A percentile compares a stretch with the other conserved stretches of the same genome.
Evolutionary conservation across 1,139 yeast genomes (phyloP).

Genomic region (Wickerhamomyces sp.): DNA sequence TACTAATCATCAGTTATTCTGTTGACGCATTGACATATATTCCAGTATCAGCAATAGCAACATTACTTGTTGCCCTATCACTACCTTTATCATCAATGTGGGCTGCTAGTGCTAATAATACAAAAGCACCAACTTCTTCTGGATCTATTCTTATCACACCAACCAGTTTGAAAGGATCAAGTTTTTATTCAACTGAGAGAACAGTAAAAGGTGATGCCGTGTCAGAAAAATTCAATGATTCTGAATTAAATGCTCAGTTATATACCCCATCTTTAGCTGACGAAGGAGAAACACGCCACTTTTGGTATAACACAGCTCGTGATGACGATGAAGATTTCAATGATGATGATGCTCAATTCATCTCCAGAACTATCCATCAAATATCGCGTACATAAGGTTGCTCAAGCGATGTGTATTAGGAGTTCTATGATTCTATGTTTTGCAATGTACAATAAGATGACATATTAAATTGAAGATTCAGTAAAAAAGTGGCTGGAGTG

Average conservation of each 20-base stretch:
- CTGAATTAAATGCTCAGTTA: slow-evolving; percentile 23
- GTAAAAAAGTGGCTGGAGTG: too few species aligned
- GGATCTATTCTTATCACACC: slow-evolving; percentile 12
- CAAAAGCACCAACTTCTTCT: slow-evolving; percentile 30
- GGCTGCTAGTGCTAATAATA: slow-evolving; percentile 63
- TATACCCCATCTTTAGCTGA: slow-evolving; percentile 28
- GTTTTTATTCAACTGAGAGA: slow-evolving; percentile 13
- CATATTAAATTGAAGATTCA: too few species aligned
- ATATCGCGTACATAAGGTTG: slow-evolving; percentile 8
- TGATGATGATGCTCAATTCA: slow-evolving; percentile 15
- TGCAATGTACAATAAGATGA: too few species aligned
- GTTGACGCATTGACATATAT: slow-evolving; percentile 24
- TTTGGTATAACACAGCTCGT: slow-evolving; percentile 28
- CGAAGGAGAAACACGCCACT: slow-evolving; percentile 29
- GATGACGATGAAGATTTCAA: slow-evolving; percentile 14
- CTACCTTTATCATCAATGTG: slow-evolving; percentile 84
- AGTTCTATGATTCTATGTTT: too few species aligned
- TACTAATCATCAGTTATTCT: slow-evolving; percentile 53
- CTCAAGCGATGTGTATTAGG: too few species aligned
- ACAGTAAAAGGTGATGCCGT: slow-evolving; percentile 4
- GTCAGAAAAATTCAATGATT: slow-evolving; percentile 15
- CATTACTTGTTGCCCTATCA: slow-evolving; percentile 52
- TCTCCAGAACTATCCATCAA: slow-evolving; percentile 19
- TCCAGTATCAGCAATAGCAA: slow-evolving; percentile 36
- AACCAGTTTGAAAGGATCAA: slow-evolving; percentile 14